Evolutionary conservation across 768 basidiomycete species (phyloP).

Genomic region (Collybia sordida): DNA sequence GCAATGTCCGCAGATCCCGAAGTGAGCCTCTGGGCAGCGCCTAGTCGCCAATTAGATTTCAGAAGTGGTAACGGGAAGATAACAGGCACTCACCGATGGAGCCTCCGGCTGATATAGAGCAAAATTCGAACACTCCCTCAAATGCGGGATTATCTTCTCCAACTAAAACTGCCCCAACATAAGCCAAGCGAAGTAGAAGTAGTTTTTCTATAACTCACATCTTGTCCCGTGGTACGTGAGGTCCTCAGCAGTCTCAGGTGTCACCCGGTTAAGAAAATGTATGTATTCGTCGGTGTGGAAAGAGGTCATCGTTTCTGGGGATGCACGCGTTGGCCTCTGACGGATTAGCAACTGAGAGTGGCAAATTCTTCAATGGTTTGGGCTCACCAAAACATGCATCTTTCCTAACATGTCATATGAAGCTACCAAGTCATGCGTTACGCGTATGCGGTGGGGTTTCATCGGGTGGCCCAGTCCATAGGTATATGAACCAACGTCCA

Average conservation of each 20-base stretch:
- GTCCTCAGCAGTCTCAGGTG: constrained; percentile 87
- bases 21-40: constrained; percentile 77
- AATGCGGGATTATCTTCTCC: constrained; percentile 97
- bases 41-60: constrained; percentile 31
- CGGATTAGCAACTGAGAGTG: background rate
- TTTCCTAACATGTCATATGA: constrained; percentile 93
- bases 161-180: constrained; percentile 44
- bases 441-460: constrained; percentile 94
- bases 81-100: constrained; percentile 71
- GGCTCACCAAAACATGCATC: constrained; percentile 86
- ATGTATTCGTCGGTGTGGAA: constrained; percentile 99
- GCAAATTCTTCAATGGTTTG: background rate
- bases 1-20: constrained; percentile 87
- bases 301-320: constrained; percentile 77
- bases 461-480: constrained; percentile 91
- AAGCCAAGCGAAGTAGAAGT: background rate
- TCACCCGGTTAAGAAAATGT: constrained; percentile 84
- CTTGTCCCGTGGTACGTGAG: constrained; percentile 81
- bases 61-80: background rate
- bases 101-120: constrained; percentile 94
- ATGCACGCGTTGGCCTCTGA: constrained; percentile 72
- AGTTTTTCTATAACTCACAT: constrained; percentile 51
- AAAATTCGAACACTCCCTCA: constrained; percentile 96
- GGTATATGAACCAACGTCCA: constrained; percentile 69
- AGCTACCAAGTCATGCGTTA: constrained; percentile 89